Conservation (phyloP, 805 yeast species). For the Cephaloascus fragrans region DNA sequence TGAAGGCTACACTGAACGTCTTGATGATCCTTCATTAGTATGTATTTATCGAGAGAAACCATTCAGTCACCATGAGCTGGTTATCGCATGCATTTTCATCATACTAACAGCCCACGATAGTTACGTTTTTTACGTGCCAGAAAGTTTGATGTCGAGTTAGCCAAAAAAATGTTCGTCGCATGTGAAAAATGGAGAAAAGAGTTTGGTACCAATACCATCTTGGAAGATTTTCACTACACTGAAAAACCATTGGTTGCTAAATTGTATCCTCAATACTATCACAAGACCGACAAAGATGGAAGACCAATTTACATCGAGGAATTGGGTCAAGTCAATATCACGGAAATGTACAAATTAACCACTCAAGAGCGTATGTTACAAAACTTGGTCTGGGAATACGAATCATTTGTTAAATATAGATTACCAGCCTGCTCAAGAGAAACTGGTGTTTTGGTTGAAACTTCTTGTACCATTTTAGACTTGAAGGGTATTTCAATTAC, state of each 20-base stretch:
- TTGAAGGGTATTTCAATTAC: conserved; percentile 86
- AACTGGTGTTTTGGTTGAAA: conserved; percentile 71
- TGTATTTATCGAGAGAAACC: conserved; percentile 3
- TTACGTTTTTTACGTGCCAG: conserved; percentile 89
- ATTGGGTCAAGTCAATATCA: conserved; percentile 81
- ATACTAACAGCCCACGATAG: conserved; percentile 1
- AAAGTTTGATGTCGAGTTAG: conserved; percentile 76
- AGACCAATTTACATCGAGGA: conserved; percentile 95
- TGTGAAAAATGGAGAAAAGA: conserved; percentile 91
- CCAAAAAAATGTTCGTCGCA: conserved; percentile 71
- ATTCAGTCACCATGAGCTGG: too few species aligned
- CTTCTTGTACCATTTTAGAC: conserved; percentile 93
- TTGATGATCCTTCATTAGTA: conserved; percentile 77
- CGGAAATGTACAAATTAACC: conserved; percentile 88
- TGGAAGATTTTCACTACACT: conserved; percentile 81
- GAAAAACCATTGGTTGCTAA: conserved; percentile 87
- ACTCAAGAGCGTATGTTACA: conserved; percentile 93
- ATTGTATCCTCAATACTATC: conserved; percentile 94
- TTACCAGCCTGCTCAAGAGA: conserved; percentile 92
- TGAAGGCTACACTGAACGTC: conserved; percentile 63
- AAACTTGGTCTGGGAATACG: conserved; percentile 97
- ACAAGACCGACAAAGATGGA: conserved; percentile 94
- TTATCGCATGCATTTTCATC: too few species aligned
- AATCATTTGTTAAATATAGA: conserved; percentile 73
- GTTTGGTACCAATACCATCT: conserved; percentile 78